Evolutionary conservation across 2,329 filamentous ascomycete genomes (phyloP), one percentile per base, ranked within the genome.

Genomic region (Fusarium sp.): DNA sequence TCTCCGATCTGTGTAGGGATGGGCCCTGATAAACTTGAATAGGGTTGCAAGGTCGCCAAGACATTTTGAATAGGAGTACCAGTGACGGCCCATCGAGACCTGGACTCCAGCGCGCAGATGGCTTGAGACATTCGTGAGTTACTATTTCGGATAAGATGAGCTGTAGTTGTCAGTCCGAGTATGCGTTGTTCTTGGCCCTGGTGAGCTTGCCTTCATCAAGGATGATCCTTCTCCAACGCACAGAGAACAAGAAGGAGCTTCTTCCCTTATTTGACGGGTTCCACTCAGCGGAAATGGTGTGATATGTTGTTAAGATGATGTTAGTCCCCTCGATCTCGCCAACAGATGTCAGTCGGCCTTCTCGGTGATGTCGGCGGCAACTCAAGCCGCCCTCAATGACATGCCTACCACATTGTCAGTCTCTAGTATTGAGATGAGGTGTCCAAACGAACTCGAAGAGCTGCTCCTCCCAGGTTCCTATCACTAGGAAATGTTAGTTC

Each of bases 51-150:
- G 76, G 50, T 87, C 86, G 2, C 73, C 74, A 0, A 86, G 76
- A 0, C 76, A 50, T 87, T 88, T 47, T 87, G 85, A 2, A 88
- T 83, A 0, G 86, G 85, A 0, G 86, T 87, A 0, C 85, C 85
- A 0, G 84, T 86, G 1, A 87, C 80, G 2, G 82, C 83, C 86
- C 85, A 87, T 10, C 85, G 80, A 4, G 75, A 77, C 20, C 70
- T 66, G 0, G 82, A 77, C 0, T 82, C 66, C 1, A 88, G 76
- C 4, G 77, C 77, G 36, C 80, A 84, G 1, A 83, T 74, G 3
- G 83, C 83, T 55, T 25, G 76, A 7, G 72, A 63, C 58, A 73
- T 75, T 7, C 31, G 53, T 7, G 70, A 72, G 39, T 56, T 66
- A 4, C 17, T 13, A 5, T 75, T 75, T 4, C 73, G 63, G 13